These are phyloP conservation scores for Fusarium keratoplasticum DNA, from an alignment of 2,329 filamentous ascomycete species.

Conservation along the genomic window DNA sequence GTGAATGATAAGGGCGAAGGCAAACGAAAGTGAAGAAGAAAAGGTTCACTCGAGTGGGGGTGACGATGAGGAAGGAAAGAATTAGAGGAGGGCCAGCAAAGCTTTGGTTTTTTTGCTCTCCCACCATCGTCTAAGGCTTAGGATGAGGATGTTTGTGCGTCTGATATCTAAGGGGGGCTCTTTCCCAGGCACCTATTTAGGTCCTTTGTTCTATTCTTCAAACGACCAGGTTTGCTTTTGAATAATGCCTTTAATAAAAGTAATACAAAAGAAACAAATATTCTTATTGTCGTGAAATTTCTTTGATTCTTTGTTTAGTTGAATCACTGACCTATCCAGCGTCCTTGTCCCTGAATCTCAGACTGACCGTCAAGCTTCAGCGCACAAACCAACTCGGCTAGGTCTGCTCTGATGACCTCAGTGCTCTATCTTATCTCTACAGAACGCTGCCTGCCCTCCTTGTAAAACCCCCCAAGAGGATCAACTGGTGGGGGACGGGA, in stretches of 20 bases:
- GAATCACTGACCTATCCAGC: background rate
- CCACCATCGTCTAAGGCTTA: background rate
- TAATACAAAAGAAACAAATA: background rate
- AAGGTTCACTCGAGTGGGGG: background rate
- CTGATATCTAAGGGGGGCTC: background rate
- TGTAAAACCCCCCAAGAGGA: background rate
- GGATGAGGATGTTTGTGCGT: background rate
- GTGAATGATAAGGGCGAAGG: background rate
- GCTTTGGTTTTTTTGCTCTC: background rate
- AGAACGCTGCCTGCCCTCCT: background rate
- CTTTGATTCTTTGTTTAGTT: background rate
- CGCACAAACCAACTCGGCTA: background rate
- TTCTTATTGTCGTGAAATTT: background rate
- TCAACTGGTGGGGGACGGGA: background rate
- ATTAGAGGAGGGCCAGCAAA: background rate
- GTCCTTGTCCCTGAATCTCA: background rate
- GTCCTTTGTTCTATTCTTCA: background rate
- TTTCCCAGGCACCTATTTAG: background rate
- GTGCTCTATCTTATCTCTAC: background rate
- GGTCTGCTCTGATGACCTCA: background rate
- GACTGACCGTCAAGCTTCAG: background rate
- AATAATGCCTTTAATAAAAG: background rate
- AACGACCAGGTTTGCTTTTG: background rate
- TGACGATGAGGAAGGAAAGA: background rate
- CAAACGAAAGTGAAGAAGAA: background rate